These are phyloP conservation scores for Pseudopediastrum boryanum DNA, from an alignment of 139 green algal species.

Conservation along the genomic window DNA sequence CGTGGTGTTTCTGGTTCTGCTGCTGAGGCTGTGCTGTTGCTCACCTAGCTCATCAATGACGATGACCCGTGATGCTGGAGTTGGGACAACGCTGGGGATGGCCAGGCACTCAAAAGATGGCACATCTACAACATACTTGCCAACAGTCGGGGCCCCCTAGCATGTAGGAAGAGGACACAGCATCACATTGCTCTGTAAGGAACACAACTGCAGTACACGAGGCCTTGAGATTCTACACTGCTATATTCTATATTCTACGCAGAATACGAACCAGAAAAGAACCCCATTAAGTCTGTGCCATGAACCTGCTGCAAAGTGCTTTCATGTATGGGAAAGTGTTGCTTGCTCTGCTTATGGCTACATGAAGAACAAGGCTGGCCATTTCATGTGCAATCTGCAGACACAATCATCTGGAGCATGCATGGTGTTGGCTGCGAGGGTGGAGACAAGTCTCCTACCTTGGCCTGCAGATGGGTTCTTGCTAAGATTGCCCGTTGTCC, in stretches of 20 bases:
- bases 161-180: background rate
- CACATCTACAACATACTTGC: constrained; percentile 50
- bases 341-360: background rate
- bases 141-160: constrained; percentile 39
- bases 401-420: background rate
- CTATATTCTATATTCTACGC: background rate
- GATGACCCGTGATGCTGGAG: background rate
- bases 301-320: background rate
- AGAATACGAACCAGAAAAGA: background rate
- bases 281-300: background rate
- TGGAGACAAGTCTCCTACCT: background rate
- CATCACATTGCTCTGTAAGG: background rate
- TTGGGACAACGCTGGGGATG: constrained; percentile 7
- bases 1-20: too few species aligned
- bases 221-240: background rate
- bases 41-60: constrained; percentile 53
- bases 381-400: background rate
- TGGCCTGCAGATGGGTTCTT: background rate
- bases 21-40: background rate
- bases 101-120: constrained; percentile 43
- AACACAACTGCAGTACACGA: background rate
- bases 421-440: background rate
- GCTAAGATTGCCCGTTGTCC: constrained; percentile 29
- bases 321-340: background rate
- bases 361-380: background rate